Percentiles rank a stretch among this genome's conserved stretches.
These are phyloP conservation scores for Thelephora aurantiotincta DNA, from an alignment of 768 basidiomycete species.

Conservation along the genomic window DNA sequence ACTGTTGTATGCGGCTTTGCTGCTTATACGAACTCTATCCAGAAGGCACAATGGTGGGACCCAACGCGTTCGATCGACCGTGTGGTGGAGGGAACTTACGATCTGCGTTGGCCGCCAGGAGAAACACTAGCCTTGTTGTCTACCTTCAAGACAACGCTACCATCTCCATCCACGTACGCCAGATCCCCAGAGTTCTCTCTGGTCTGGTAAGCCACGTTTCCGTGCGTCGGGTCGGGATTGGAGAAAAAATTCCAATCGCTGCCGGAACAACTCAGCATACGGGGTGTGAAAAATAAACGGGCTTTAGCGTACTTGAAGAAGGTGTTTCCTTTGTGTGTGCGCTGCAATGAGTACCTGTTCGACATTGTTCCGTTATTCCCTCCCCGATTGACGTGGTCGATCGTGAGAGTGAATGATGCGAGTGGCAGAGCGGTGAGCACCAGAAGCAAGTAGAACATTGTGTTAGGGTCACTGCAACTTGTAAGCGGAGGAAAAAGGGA, in stretches of 20 bases:
- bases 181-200: constrained; percentile 47
- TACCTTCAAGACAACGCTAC: constrained; percentile 45
- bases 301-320: too few relatives aligned
- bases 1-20: constrained; percentile 42
- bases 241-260: constrained; percentile 62
- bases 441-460: too few relatives aligned
- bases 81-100: constrained; percentile 16
- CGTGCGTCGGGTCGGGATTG: constrained; percentile 51
- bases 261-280: neutral
- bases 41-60: neutral
- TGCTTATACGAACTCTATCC: constrained; percentile 49
- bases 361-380: too few relatives aligned
- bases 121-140: constrained; percentile 38
- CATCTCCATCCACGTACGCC: constrained; percentile 45
- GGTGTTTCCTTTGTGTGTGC: too few relatives aligned
- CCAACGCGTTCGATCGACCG: neutral
- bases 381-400: too few relatives aligned
- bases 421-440: too few relatives aligned
- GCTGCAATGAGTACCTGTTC: too few relatives aligned
- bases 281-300: too few relatives aligned
- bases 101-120: constrained; percentile 38
- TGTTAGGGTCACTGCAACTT: too few relatives aligned
- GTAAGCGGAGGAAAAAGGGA: too few relatives aligned
- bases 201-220: constrained; percentile 46
- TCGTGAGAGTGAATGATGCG: too few relatives aligned